Percentiles rank a stretch among this genome's conserved stretches.
phyloP scores from a whole-genome alignment of 2,329 filamentous ascomycete genomes.

The Alternaria dauci region DNA sequence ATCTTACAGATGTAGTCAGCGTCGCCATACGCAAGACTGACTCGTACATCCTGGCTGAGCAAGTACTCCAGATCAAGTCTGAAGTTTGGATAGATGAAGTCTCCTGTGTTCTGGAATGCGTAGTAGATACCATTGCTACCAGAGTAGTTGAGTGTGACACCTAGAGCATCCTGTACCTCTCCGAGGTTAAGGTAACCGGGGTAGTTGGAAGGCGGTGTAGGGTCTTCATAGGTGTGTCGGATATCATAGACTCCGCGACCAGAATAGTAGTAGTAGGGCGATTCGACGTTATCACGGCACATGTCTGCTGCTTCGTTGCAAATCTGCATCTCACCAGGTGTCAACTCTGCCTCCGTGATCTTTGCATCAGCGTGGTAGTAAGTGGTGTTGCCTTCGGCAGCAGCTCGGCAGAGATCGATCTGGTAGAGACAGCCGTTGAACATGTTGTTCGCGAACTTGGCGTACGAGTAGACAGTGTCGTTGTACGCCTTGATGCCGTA shows the following conservation, averaged over 20 bases:
- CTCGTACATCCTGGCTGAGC: conserved; percentile 52
- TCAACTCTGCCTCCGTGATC: conserved; percentile 39
- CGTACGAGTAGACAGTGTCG: conserved; percentile 66
- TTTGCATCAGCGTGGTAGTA: conserved; percentile 29
- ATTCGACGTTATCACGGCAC: conserved; percentile 66
- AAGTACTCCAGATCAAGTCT: conserved; percentile 53
- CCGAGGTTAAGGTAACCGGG: conserved; percentile 68
- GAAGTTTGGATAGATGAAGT: conserved; percentile 68
- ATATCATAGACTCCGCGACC: conserved; percentile 63
- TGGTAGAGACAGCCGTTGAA: conserved; percentile 57
- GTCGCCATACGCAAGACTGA: conserved; percentile 48
- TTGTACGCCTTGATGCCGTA: conserved; percentile 65
- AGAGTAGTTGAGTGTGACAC: conserved; percentile 69
- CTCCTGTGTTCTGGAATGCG: conserved; percentile 61
- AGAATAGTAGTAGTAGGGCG: conserved; percentile 63
- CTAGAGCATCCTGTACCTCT: conserved; percentile 66
- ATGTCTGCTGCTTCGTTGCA: conserved; percentile 65
- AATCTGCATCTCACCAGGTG: conserved; percentile 41
- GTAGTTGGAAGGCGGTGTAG: conserved; percentile 61
- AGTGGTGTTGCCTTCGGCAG: conserved; percentile 48
- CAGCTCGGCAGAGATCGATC: conserved; percentile 62
- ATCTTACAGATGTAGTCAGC: conserved; percentile 52
- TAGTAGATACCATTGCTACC: conserved; percentile 60
- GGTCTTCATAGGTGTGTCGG: conserved; percentile 61
- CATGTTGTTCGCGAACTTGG: conserved; percentile 63